Base-by-base conservation (phyloP, 345 rosid species). In the Stellera chamaejasme region DNA sequence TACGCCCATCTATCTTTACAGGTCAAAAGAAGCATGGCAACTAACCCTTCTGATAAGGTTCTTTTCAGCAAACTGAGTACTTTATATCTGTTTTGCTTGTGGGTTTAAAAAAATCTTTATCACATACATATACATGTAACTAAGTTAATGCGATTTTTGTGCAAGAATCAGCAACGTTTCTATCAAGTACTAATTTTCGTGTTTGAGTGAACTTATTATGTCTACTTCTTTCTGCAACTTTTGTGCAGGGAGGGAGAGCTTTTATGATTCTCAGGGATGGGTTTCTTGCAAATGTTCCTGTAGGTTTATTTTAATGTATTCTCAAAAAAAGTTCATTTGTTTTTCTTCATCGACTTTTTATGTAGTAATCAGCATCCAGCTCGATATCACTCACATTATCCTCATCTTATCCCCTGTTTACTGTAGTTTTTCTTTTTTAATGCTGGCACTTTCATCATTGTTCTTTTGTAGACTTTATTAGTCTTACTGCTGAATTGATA, bases 251-350 rank as follows among this genome's bases (percentile, higher is more conserved):
- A 65, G 81, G 77, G 57, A 79, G 79, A 66, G 87, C 88, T 54
- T 46, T 81, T 57, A 32, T 60, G 56, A 66, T 84, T 62, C 89
- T 92, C 53, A 77, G 82, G 59, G 95, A 81, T 52, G 77, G 84
- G 27, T 82, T 92, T 73, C 87, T 92, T 74, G 95, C 97, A 36
- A 81, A 88, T 66, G 97, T 88, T 50, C 94, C 85, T 64, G 98
- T 92, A 82, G 60, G 77, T 56, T 69, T 65, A 66, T 32, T 56
- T 66, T 46, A 7, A 19, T 48, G 48, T 19, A 0, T 19, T 19
- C 45, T 52, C 50, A 13, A 4, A 32, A 3, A 4, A 36, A 39
- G 19, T 61, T 66, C 13, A 23, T 46, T 15, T 27, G 2, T 12
- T 16, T 19, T 59, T 51, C 50, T 52, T 12, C 39, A 8, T 50